These are phyloP conservation scores for Incumbomyces lentus DNA, from an alignment of 2,329 filamentous ascomycete genomes.

Conservation along the genomic window DNA sequence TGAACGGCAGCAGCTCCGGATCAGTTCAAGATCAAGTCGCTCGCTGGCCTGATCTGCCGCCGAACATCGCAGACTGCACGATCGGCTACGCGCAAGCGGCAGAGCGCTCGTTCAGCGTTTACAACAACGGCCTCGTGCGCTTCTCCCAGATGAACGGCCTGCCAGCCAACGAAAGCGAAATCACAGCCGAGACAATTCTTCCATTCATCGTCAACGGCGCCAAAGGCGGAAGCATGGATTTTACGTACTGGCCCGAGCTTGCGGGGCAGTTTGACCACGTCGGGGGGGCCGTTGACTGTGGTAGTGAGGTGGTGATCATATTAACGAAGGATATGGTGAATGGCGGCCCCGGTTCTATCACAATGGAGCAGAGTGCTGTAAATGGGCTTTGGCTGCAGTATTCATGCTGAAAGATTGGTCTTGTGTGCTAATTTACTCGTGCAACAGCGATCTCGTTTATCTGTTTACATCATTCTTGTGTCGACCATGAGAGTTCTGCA, in stretches of 20 bases:
- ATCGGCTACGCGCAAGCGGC: background rate
- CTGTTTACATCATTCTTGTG: too few species aligned
- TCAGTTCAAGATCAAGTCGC: conserved; percentile 6
- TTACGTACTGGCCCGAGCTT: conserved; percentile 6
- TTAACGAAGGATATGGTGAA: conserved; percentile 1
- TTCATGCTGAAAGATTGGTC: background rate
- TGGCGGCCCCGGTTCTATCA: conserved; percentile 1
- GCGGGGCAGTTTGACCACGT: background rate
- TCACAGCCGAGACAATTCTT: conserved; percentile 3
- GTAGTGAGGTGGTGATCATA: background rate
- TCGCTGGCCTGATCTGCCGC: background rate
- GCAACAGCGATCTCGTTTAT: background rate
- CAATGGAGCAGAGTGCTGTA: background rate
- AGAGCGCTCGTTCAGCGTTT: conserved; percentile 6
- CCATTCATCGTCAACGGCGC: background rate
- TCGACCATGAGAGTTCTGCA: background rate
- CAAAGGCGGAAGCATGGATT: background rate
- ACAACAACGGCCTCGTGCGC: conserved; percentile 5
- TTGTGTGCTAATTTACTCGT: background rate
- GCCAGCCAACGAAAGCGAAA: background rate
- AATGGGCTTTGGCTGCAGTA: conserved; percentile 1
- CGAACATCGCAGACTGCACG: background rate
- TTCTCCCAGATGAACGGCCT: background rate
- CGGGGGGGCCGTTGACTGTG: background rate
- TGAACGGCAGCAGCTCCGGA: conserved; percentile 3